These are phyloP conservation scores for Phlyctochytrium arcticum DNA, from an alignment of 192 early-diverging fungal genomes.

Conservation along the genomic window DNA sequence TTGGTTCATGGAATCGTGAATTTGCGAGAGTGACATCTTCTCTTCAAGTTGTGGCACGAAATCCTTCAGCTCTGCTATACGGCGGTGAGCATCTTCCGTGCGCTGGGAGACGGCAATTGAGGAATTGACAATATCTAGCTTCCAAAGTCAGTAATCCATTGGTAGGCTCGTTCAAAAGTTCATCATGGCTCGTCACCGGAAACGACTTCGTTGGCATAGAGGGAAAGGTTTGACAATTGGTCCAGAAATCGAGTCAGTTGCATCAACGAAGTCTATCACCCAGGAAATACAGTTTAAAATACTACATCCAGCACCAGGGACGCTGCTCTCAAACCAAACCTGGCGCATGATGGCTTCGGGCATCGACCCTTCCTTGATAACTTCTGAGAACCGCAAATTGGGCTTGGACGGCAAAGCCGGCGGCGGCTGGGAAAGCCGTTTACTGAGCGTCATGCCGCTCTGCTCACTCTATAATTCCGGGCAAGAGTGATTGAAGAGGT, in stretches of 20 bases:
- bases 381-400: slow-evolving; percentile 5
- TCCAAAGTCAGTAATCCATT: not conserved
- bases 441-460: slow-evolving; percentile 25
- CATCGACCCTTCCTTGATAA: slow-evolving; percentile 1
- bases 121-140: slow-evolving; percentile 3
- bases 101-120: not conserved
- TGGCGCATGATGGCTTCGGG: slow-evolving; percentile 16
- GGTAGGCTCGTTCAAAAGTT: too few relatives aligned
- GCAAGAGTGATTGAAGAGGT: too few relatives aligned
- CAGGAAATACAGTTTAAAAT: not conserved
- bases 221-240: slow-evolving; percentile 21
- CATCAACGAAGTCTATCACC: slow-evolving; percentile 27
- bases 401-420: slow-evolving; percentile 17
- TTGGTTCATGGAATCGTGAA: slow-evolving; percentile 12
- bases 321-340: not conserved
- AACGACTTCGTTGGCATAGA: slow-evolving; percentile 27
- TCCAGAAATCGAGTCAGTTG: slow-evolving; percentile 34
- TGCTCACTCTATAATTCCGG: too few relatives aligned
- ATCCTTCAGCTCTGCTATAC: slow-evolving; percentile 9
- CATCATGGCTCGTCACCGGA: not conserved
- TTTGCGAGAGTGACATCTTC: not conserved
- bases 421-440: slow-evolving; percentile 10
- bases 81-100: not conserved
- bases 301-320: not conserved
- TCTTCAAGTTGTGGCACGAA: slow-evolving; percentile 13